These are phyloP conservation scores for Lolium rigidum DNA, from an alignment of 176 grass and related monocot species.

Conservation along the genomic window DNA sequence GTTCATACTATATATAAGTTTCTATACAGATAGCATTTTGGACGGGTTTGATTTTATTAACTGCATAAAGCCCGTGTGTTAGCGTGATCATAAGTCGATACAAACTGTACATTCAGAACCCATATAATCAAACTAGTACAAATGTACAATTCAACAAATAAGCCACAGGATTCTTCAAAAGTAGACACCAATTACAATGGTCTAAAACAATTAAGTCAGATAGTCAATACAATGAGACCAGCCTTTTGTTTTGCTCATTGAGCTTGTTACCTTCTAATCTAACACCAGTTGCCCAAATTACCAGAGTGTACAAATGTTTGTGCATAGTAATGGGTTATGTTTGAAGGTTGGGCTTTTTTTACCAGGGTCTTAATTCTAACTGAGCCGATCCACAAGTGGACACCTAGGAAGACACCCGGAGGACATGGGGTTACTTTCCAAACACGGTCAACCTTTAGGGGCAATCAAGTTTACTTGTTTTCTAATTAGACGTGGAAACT, in stretches of 20 bases:
- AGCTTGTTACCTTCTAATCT: background rate
- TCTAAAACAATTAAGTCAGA: background rate
- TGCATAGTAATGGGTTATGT: background rate
- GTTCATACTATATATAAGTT: background rate
- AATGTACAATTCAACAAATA: constrained; percentile 15
- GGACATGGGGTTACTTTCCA: background rate
- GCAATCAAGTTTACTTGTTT: background rate
- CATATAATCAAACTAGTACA: background rate
- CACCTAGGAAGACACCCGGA: background rate
- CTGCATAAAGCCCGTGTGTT: background rate
- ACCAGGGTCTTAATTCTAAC: background rate
- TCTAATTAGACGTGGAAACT: background rate
- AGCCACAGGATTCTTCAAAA: constrained; percentile 12
- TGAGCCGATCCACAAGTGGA: background rate
- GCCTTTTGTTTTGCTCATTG: background rate
- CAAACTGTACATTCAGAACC: constrained; percentile 1
- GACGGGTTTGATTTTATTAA: constrained; percentile 1
- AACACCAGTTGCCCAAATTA: background rate
- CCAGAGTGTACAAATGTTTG: background rate
- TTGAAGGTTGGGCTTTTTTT: background rate
- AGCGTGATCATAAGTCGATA: background rate
- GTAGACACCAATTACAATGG: background rate
- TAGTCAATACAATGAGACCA: background rate
- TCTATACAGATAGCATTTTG: background rate
- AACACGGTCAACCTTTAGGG: background rate